Base-by-base conservation (phyloP, 305 asterid species). In the Rubia balearica region DNA sequence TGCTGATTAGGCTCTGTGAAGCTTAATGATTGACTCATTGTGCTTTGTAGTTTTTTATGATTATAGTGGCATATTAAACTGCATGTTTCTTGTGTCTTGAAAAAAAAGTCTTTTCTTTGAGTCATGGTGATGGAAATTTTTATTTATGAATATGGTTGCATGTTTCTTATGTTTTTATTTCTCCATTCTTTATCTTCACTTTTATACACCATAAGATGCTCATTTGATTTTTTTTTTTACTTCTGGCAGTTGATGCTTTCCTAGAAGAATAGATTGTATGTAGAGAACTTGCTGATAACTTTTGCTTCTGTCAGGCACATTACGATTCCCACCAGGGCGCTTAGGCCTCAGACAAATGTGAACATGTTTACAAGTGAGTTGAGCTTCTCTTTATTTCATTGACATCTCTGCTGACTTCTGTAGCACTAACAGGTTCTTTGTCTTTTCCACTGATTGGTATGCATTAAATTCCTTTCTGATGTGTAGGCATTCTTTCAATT, bases 281-380 rank as follows among this genome's bases (percentile, higher is more conserved):
- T n/a, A 84, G 97, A 81, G 98, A 93, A 81, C 97, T 93, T 56
- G 85, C 98, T 77, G 97, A 93, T 83, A 91, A 93, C 81, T 93
- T 89, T 84, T 93, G 97, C 88, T 91, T 72, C 83, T 89, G 91
- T 80, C 96, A 89, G 86, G 96, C 96, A 59, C 88, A 78, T 68
- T 93, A 93, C 77, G 97, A 93, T 81, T 91, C 96, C 3, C 51
- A 91, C 72, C 76, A 82, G 74, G 98, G 98, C 77, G 96, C 98
- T 55, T 93, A 97, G 98, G 90, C 95, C 60, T 81, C 90, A 68
- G 97, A 93, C 76, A 86, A 88, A 68, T 92, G 98, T 5, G 96
- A 91, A 76, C 96, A 89, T 76, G 11, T 81, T 56, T 93, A 93
- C 82, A 84, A 90, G 96, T 91, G 73, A 77, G 98, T 81, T 64